These are phyloP conservation scores for Catunica adiposa DNA, from an alignment of 2,329 filamentous ascomycete species.

Conservation along the genomic window DNA sequence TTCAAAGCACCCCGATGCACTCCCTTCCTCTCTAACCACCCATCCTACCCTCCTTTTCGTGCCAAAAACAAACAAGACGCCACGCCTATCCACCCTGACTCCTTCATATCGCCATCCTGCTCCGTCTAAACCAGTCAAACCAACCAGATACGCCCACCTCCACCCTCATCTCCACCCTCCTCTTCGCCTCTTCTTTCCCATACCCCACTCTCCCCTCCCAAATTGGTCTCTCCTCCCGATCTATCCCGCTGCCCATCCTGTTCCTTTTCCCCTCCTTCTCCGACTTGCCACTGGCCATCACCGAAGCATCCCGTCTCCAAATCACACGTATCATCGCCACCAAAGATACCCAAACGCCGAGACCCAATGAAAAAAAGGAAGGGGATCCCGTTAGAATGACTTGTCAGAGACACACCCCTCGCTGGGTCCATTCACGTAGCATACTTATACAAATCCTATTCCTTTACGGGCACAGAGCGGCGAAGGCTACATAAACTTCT, in stretches of 20 bases:
- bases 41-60: too few species aligned
- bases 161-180: background rate
- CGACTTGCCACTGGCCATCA: background rate
- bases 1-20: too few species aligned
- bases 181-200: background rate
- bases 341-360: background rate
- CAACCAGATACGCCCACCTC: background rate
- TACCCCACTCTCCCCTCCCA: background rate
- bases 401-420: too few species aligned
- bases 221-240: background rate
- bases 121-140: background rate
- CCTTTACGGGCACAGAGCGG: too few species aligned
- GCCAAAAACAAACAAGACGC: too few species aligned
- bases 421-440: too few species aligned
- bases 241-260: background rate
- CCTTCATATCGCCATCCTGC: background rate
- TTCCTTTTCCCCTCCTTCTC: background rate
- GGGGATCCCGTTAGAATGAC: too few species aligned
- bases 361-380: too few species aligned
- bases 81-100: too few species aligned
- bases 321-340: background rate
- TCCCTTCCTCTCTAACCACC: too few species aligned
- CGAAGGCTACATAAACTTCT: too few species aligned
- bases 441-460: too few species aligned
- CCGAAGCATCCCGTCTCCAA: background rate